Evolutionary conservation across 164 flowering plant genomes (phyloP).

Genomic region (Paratinospora sagittata): DNA sequence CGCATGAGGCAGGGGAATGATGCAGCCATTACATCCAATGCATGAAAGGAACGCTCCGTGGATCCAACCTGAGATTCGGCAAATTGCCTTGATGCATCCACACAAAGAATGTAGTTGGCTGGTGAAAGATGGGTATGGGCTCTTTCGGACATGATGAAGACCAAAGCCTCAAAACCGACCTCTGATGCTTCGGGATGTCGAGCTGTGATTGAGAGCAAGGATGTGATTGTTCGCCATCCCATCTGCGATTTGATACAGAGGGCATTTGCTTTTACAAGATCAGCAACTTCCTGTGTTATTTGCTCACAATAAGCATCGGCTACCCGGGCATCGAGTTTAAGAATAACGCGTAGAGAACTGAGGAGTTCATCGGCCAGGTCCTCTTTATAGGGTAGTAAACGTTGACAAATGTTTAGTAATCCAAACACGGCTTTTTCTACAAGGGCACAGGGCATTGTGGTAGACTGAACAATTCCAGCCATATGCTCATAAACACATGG

Average conservation of each 20-base stretch:
- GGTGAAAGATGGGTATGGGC: slow-evolving; percentile 34
- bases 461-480: slow-evolving; percentile 29
- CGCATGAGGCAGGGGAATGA: slow-evolving; percentile 21
- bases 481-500: slow-evolving; percentile 35
- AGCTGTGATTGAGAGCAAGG: slow-evolving; percentile 36
- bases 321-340: slow-evolving; percentile 38
- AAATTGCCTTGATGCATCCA: slow-evolving; percentile 37
- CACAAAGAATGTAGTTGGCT: slow-evolving; percentile 27
- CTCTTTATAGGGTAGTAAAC: slow-evolving; percentile 36
- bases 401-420: slow-evolving; percentile 30
- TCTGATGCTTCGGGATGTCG: slow-evolving; percentile 42
- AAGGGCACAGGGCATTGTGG: slow-evolving; percentile 30
- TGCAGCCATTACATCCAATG: slow-evolving; percentile 34
- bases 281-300: slow-evolving; percentile 31
- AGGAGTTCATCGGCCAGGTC: slow-evolving; percentile 36
- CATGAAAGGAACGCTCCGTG: slow-evolving; percentile 26
- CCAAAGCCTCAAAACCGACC: slow-evolving; percentile 33
- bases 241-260: slow-evolving; percentile 28
- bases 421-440: slow-evolving; percentile 43
- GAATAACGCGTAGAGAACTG: slow-evolving; percentile 28
- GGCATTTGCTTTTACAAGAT: slow-evolving; percentile 36
- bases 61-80: slow-evolving; percentile 32
- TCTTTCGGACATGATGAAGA: slow-evolving; percentile 29
- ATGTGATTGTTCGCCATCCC: slow-evolving; percentile 36
- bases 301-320: slow-evolving; percentile 45